Evolutionary conservation across 148 eudicot genomes (phyloP), one percentile per base, ranked within the genome.

Genomic region (Fallopia convolvulus): DNA sequence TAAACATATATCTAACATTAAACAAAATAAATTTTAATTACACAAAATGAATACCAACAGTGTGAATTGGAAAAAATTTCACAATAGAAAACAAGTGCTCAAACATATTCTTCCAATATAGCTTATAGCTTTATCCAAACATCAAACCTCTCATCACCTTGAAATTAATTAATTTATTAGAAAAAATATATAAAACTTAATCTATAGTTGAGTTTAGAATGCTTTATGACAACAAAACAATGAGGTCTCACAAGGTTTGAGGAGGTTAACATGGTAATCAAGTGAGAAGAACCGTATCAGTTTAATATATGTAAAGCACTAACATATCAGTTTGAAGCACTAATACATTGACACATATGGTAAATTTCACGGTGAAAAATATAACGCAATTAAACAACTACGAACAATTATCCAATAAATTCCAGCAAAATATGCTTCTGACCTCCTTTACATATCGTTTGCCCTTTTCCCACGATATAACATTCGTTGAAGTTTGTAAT

Each of bases 391-490:
- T 8, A 73, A n/a, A 20, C 72, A 66, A 66, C 20, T 50, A 49
- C 46, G 49, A 20, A 65, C 47, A 0, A 41, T 18, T 8, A 21
- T 58, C 56, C 75, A 47, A 14, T 1, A 30, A 61, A 61, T 26
- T 61, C 70, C 17, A 26, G 39, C 13, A 61, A 60, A 61, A 2
- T 42, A 42, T 41, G 74, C 71, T 66, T 10, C 55, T 74, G 78
- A 93, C 99, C 98, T 93, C 93, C 79, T 91, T 88, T 72, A 86
- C 65, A 56, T 89, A 77, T 78, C 99, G 87, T 85, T 93, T 95
- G 82, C 75, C 83, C 90, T 96, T 85, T 96, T 96, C 50, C 99
- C 99, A 76, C 99, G 99, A 84, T 93, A 96, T 44, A 98, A 93
- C 92, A 88, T 89, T 84, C 99, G 89, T 55, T 94, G 86, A 33